Base-by-base conservation (phyloP, 2,329 filamentous ascomycete species). In the Aspergillus sp. region DNA sequence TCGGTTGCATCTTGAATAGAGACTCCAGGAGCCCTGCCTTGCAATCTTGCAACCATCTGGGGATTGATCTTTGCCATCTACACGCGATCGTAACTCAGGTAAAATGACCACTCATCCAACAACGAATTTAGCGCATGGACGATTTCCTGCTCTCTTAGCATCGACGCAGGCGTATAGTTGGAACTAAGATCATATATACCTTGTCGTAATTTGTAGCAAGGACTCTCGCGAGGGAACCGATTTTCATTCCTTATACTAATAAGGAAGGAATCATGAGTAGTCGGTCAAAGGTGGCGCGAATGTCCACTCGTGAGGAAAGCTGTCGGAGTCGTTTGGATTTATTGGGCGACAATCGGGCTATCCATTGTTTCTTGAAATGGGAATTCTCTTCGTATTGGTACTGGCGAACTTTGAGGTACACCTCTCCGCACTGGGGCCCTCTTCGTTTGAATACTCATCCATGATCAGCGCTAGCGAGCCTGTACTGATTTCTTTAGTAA, bases 241-340 rank as follows among this genome's bases (percentile, higher is more conserved):
- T 53, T 41, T 54, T 52, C 57, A 64, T 57, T 17, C 50, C 56
- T 35, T 35, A 27, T 48, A 55, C 31, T 52, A 57, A 57, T 31
- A 59, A 47, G 6, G 57, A 54, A 9, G 68, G 69, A 23, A 76
- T 70, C 50, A 61, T 52, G 8, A 71, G 62, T 23, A 76, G 61
- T 19, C 50, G 55, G 55, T 77, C 60, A 62, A 77, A 76, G 33
- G 66, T 67, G 50, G 60, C 49, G 41, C 63, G 61, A 43, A 73
- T 41, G 9, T 63, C 60, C 35, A 40, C 52, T 2, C 50, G 55
- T 8, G 61, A 63, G 8, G 57, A 55, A 9, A 67, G 61, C 46
- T 59, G 27, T 45, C 54, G 31, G 4, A 68, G 52, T 4, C 49
- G 57, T 14, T 61, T 56, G n/a, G 52, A 19, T 21, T 66, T 68